A percentile compares a stretch with the other conserved stretches of the same genome.
These are phyloP conservation scores for apple (Malus domestica) DNA, from an alignment of 306 rosid species.

Conservation along the genomic window ASM211411v1 NC_041795.1:32165501-32166000, in stretches of 20 bases:
- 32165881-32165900: conserved; percentile 3
- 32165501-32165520: no score
- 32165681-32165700: conserved; percentile 11
- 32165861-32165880: conserved; percentile 30
- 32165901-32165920: conserved; percentile 7
- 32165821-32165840: conserved; percentile 23
- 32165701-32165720: conserved; percentile 1
- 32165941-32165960: conserved; percentile 52
- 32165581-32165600: no score
- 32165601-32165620: not conserved
- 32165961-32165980: conserved; percentile 63
- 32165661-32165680: conserved; percentile 3
- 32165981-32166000: not conserved
- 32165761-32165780: not conserved
- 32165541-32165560: no score
- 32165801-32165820: not conserved
- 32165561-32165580: no score
- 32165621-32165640: not conserved
- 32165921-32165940: conserved; percentile 43
- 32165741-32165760: not conserved
- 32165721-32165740: conserved; percentile 1
- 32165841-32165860: conserved; percentile 20
- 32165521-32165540: not conserved
- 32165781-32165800: not conserved
- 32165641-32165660: not conserved